phyloP scores from a whole-genome alignment of 192 early-diverging fungal genomes.

The Coemansia sp. region DNA sequence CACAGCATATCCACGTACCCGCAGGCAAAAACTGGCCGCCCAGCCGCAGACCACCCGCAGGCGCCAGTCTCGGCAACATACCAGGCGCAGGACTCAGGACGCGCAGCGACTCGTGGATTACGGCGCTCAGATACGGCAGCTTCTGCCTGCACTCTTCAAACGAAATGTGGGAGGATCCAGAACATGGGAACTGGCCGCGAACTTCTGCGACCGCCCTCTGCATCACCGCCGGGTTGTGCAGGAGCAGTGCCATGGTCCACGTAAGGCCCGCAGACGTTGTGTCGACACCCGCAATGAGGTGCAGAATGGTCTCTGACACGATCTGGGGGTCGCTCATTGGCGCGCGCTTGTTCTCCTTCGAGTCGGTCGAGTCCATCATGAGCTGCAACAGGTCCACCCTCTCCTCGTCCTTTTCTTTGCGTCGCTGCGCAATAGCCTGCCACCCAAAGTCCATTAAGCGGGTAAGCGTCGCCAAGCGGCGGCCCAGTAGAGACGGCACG shows the following conservation, averaged over 20 bases:
- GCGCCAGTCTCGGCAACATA: slow-evolving; percentile 38
- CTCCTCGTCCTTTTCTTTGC: not conserved
- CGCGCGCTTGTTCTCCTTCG: not conserved
- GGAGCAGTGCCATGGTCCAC: slow-evolving; percentile 42
- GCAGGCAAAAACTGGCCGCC: slow-evolving; percentile 37
- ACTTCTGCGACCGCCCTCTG: slow-evolving; percentile 23
- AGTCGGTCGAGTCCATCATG: slow-evolving; percentile 19
- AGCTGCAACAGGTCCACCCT: slow-evolving; percentile 28
- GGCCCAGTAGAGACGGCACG: slow-evolving; percentile 11
- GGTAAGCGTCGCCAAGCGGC: slow-evolving; percentile 5
- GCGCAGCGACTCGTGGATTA: slow-evolving; percentile 49
- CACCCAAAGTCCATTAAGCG: slow-evolving; percentile 16
- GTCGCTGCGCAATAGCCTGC: slow-evolving; percentile 18
- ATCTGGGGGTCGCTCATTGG: slow-evolving; percentile 34
- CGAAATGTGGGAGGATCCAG: not conserved
- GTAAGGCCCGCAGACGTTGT: slow-evolving; percentile 45
- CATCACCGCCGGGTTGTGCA: slow-evolving; percentile 37
- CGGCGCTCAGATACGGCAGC: slow-evolving; percentile 45
- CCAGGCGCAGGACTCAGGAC: slow-evolving; percentile 38
- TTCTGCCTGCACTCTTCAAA: slow-evolving; percentile 18
- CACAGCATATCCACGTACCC: slow-evolving; percentile 45
- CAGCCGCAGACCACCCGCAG: slow-evolving; percentile 25
- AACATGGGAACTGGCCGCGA: slow-evolving; percentile 30
- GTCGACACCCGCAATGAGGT: slow-evolving; percentile 49
- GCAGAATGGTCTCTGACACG: slow-evolving; percentile 37